Base-by-base conservation (phyloP, 176 grass and related monocot species). In the Microstegium vimineum region DNA sequence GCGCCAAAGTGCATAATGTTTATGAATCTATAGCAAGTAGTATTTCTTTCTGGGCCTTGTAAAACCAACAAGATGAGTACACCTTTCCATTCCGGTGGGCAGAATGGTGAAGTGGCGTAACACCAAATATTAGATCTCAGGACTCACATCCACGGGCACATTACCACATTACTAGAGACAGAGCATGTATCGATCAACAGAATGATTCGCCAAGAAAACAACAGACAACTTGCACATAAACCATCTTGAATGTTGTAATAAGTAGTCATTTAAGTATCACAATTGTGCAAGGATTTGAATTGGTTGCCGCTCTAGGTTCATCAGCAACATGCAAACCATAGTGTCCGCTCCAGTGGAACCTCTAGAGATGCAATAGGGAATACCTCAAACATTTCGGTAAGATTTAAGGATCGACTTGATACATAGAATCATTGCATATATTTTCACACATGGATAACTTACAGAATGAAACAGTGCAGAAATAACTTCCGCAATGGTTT, bases 61-160 rank as follows among this genome's bases (percentile, higher is more conserved):
- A 51, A 77, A 77, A 64, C 38, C n/a, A 82, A 83, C 13, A 17
- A 41, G 10, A 38, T 36, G 8, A 62, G 47, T 32, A 18, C 33
- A 69, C 26, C 67, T 38, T 59, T 26, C 11, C 47, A 62, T 38
- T 69, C 47, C 49, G 28, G 33, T 8, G 13, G 40, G 37, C 41
- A 62, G 40, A 40, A 77, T 51, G 65, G 13, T 17, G 42, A 77
- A 26, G 56, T 71, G 66, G 14, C 41, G 41, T 63, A 45, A 56
- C 71, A 87, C 11, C 79, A 76, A 75, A 56, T 18, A 42, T 78
- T 34, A 41, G 41, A 66, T 36, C 22, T 66, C 34, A 83, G 45
- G 26, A 45, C 61, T 57, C 35, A 36, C 61, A 10, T 79, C 66
- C 20, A 15, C 42, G 34, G 51, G 10, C 20, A 77, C 22, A 72